Evolutionary conservation across 1,284 basidiomycete genomes (phyloP).

Genomic region (Apiotrichum laibachii): DNA sequence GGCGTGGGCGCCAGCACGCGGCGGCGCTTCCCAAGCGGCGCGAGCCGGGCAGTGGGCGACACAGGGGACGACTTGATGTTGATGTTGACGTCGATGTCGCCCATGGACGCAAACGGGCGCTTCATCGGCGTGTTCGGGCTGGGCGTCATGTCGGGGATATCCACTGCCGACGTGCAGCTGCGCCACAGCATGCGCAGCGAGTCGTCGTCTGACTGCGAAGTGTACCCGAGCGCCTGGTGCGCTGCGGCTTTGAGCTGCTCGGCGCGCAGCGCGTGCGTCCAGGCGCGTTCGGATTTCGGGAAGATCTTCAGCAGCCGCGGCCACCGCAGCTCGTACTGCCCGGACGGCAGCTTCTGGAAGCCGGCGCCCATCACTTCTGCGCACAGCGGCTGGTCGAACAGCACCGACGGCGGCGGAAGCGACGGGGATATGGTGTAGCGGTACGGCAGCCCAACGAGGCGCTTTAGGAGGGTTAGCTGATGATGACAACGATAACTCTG

Average conservation of each 20-base stretch:
- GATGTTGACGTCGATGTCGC: too few species aligned
- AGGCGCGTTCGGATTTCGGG: conserved; percentile 61
- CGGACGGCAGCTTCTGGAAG: conserved; percentile 64
- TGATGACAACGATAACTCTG: background rate
- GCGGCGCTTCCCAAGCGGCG: too few species aligned
- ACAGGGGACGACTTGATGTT: too few species aligned
- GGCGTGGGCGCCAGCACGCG: too few species aligned
- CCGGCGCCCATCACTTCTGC: conserved; percentile 75
- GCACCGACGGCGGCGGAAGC: conserved; percentile 58
- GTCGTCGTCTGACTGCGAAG: conserved; percentile 26
- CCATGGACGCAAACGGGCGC: too few species aligned
- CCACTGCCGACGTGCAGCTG: conserved; percentile 3
- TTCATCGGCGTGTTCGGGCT: background rate
- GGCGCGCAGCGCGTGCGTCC: conserved; percentile 48
- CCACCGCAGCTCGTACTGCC: conserved; percentile 80
- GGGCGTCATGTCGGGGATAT: conserved; percentile 2
- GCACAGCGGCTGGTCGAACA: conserved; percentile 64
- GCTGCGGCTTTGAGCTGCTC: conserved; percentile 25
- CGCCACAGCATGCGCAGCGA: conserved; percentile 36
- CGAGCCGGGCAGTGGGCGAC: too few species aligned
- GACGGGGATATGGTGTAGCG: conserved; percentile 57
- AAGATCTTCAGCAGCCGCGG: conserved; percentile 70
- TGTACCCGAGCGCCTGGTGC: conserved; percentile 34
- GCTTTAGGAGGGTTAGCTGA: conserved; percentile 9
- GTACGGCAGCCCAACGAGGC: conserved; percentile 55